Percentiles rank a stretch among this genome's conserved stretches.
Conservation (phyloP, 78 protist species). For the Parvularia atlantis region DNA sequence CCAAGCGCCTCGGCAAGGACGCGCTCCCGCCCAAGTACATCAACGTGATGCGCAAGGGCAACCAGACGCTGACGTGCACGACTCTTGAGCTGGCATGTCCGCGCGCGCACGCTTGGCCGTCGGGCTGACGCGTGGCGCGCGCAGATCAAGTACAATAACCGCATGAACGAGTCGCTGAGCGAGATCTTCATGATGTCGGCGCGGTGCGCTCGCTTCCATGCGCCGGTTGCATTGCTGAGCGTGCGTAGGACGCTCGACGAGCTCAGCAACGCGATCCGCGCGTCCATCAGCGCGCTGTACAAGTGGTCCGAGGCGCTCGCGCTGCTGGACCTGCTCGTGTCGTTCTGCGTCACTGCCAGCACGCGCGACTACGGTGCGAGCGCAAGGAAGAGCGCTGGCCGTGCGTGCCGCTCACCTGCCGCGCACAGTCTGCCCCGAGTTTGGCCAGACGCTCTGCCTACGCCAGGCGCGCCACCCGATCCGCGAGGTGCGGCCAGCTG, state of each 20-base stretch:
- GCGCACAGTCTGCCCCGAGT: background rate
- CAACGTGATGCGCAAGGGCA: background rate
- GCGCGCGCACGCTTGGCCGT: background rate
- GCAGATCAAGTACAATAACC: background rate
- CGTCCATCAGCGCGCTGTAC: background rate
- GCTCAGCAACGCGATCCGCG: background rate
- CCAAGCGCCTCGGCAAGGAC: background rate
- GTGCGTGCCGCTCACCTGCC: background rate
- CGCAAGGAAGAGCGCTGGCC: background rate
- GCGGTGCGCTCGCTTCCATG: background rate
- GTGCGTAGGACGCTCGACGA: background rate
- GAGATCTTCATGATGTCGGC: background rate
- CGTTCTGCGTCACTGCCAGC: background rate
- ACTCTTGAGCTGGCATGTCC: background rate
- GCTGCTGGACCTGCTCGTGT: slow-evolving; percentile 15
- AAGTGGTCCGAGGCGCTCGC: slow-evolving; percentile 6
- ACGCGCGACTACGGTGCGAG: background rate
- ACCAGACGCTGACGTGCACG: background rate
- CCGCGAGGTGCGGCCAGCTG: too few species aligned
- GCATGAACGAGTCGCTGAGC: background rate
- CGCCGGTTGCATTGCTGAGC: background rate
- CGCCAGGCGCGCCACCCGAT: slow-evolving; percentile 8
- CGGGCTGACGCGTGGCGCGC: too few species aligned
- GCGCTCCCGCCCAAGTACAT: background rate
- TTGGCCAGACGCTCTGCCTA: background rate